Base-by-base conservation (phyloP, 306 rosid genomes). In the Aeschynomene evenia region DNA sequence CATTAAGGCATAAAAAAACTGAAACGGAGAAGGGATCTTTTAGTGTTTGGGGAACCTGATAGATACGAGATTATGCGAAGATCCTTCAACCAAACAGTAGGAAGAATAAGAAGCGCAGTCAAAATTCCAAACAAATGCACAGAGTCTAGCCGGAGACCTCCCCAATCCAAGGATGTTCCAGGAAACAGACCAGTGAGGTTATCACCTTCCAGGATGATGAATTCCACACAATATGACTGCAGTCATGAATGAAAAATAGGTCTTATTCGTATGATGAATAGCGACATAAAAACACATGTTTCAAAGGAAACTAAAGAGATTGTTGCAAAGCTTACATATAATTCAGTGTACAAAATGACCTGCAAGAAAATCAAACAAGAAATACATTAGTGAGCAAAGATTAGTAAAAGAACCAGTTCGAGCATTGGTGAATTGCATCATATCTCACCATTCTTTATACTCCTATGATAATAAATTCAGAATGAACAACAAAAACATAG, bases 171-270 rank as follows among this genome's bases (percentile, higher is more conserved):
- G 28, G 87, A 85, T 67, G 88, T 76, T 68, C 89, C 88, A 0
- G 91, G 93, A 75, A 86, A 91, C 46, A 88, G 68, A 45, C 85
- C 68, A 52, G 85, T 80, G 51, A 91, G 96, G 66, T 88, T 91
- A 66, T 91, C 96, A 76, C 96, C 97, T 86, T 88, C 97, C 80
- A 88, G 73, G 71, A 83, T 91, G 54, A 91, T 85, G 75, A 86
- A 85, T 57, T 91, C 93, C 79, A 91, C 93, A 75, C 96, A 88
- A 73, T 81, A 88, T 57, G 86, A 72, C 97, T 88, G 84, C 82
- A 59, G 9, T 63, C 48, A 50, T 22, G 13, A 58, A n/a, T n/a
- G n/a, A n/a, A n/a, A 66, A 82, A 65, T 26, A 57, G 10, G 21
- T 49, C 8, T 43, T 42, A 39, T 70, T 14, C 57, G 65, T 52